Evolutionary conservation across 148 eudicot species (phyloP).

Genomic region (Persicaria tinctoria): DNA sequence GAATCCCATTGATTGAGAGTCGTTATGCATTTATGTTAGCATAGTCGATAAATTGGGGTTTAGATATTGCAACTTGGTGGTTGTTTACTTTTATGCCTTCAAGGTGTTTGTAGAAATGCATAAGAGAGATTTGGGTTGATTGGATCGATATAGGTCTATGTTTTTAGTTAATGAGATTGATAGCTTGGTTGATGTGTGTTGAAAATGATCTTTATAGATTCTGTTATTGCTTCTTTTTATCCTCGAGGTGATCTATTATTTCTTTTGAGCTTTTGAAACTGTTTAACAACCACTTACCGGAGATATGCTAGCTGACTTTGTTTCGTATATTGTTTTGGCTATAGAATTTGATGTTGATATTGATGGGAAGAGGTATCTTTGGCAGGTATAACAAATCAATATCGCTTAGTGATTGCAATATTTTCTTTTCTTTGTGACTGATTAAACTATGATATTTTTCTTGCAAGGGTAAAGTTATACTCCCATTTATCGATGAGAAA

Average conservation of each 20-base stretch:
- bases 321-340: background rate
- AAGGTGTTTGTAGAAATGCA: no score
- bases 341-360: conserved; percentile 49
- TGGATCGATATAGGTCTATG: no score
- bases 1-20: no score
- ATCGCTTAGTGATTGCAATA: background rate
- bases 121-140: no score
- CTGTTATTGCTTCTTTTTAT: conserved; percentile 38
- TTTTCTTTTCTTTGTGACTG: no score
- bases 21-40: no score
- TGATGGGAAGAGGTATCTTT: conserved; percentile 47
- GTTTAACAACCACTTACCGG: background rate
- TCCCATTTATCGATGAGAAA: conserved; percentile 39
- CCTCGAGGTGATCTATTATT: conserved; percentile 28
- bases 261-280: background rate
- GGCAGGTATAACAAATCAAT: conserved; percentile 40
- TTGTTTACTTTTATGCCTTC: no score
- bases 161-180: no score
- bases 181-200: no score
- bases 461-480: conserved; percentile 27
- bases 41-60: no score
- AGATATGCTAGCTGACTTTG: background rate
- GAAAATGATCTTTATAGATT: background rate
- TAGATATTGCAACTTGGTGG: no score
- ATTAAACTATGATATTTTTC: background rate